phyloP scores from a whole-genome alignment of 2,329 filamentous ascomycete species.

The Pyrenophora teres region DNA sequence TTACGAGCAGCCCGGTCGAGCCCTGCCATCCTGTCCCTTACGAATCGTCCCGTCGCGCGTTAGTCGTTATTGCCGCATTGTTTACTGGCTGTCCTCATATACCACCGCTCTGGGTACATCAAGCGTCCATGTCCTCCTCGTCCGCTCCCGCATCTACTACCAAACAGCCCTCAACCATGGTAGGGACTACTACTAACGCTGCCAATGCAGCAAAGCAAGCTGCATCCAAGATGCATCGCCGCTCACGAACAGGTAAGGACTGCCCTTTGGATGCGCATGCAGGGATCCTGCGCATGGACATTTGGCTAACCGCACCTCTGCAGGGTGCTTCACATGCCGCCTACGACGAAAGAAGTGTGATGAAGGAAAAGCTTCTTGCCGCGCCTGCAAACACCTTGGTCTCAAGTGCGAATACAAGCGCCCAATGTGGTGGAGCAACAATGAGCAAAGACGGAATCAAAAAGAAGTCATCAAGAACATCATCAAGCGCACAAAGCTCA shows the following conservation, averaged over 20 bases:
- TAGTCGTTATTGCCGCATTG: constrained; percentile 50
- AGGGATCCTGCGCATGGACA: constrained; percentile 44
- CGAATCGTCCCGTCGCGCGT: constrained; percentile 48
- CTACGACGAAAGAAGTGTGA: constrained; percentile 73
- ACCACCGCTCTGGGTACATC: constrained; percentile 49
- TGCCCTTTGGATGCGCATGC: constrained; percentile 37
- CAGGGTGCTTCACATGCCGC: constrained; percentile 71
- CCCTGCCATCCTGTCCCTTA: constrained; percentile 50
- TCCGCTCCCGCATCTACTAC: constrained; percentile 47
- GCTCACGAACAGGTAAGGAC: constrained; percentile 87
- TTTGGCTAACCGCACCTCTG: constrained; percentile 43
- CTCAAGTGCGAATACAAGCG: constrained; percentile 94
- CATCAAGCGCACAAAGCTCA: constrained; percentile 95
- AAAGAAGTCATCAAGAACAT: constrained; percentile 97
- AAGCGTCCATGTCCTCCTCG: constrained; percentile 57
- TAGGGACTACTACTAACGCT: constrained; percentile 53
- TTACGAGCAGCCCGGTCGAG: constrained; percentile 49
- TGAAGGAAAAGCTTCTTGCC: constrained; percentile 67
- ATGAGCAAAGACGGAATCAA: constrained; percentile 79
- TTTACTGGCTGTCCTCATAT: constrained; percentile 47
- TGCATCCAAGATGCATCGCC: constrained; percentile 86
- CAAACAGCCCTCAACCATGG: constrained; percentile 55
- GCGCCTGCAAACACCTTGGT: constrained; percentile 72
- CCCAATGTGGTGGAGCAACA: constrained; percentile 97
- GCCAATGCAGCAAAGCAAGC: constrained; percentile 59